A percentile compares a stretch with the other conserved stretches of the same genome.
Evolutionary conservation across 306 rosid genomes (phyloP).

Genomic region (Prunus mongolica): DNA sequence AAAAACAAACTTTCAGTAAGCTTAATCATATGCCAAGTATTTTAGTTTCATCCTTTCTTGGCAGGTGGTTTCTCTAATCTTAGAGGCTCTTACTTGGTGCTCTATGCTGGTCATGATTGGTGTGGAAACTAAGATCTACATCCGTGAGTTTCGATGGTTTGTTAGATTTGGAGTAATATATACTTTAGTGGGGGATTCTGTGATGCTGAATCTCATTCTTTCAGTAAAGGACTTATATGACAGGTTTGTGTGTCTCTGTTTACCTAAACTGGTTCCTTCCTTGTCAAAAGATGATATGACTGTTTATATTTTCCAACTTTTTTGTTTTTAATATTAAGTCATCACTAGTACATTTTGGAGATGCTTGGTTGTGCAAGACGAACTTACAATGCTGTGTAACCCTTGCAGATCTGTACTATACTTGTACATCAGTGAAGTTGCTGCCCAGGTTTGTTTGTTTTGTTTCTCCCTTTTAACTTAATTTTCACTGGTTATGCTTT

Average conservation of each 20-base stretch:
- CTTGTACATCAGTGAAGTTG: conserved; percentile 79
- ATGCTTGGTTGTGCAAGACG: neutral
- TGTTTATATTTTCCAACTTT: neutral
- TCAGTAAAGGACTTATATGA: conserved; percentile 54
- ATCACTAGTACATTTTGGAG: neutral
- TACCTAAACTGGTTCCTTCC: neutral
- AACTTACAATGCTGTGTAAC: conserved; percentile 22
- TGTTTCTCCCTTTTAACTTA: conserved; percentile 6
- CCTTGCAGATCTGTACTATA: conserved; percentile 62
- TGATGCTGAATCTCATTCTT: conserved; percentile 70
- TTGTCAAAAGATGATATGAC: neutral
- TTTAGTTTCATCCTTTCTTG: conserved; percentile 15
- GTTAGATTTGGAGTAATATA: conserved; percentile 77
- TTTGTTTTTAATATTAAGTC: neutral
- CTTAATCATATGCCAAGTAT: neutral
- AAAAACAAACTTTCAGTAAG: neutral
- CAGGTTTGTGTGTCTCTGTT: conserved; percentile 50
- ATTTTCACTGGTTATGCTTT: neutral
- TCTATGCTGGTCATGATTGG: conserved; percentile 71
- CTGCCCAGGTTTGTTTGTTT: conserved; percentile 54
- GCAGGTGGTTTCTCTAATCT: conserved; percentile 60
- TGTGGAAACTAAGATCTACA: conserved; percentile 73
- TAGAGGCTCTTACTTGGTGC: conserved; percentile 77
- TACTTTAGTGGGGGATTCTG: conserved; percentile 71
- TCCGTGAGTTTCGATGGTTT: conserved; percentile 79